Conservation (phyloP, 192 early-diverging fungal genomes). For the Allomyces javanicus region DNA sequence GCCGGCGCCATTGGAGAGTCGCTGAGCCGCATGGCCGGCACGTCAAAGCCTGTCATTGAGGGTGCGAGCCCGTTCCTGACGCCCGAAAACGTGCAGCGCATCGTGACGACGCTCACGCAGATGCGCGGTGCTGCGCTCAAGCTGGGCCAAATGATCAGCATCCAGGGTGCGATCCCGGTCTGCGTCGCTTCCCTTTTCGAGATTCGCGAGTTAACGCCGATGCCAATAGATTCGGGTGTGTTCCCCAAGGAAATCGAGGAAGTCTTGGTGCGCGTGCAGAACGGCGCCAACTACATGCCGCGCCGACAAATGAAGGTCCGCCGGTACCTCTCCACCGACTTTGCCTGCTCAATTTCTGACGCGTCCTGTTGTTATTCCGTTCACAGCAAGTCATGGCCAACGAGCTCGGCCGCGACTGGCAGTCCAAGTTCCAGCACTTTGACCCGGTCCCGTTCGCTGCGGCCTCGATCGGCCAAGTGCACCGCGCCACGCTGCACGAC, state of each 20-base stretch:
- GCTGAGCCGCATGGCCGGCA: conserved; percentile 32
- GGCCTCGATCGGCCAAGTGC: conserved; percentile 72
- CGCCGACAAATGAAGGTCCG: conserved; percentile 47
- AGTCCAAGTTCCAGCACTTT: conserved; percentile 42
- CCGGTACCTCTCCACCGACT: not conserved
- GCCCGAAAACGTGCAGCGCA: conserved; percentile 59
- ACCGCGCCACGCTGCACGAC: conserved; percentile 30
- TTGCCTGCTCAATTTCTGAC: not conserved
- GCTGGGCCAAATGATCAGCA: conserved; percentile 91
- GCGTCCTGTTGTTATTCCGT: not conserved
- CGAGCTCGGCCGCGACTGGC: conserved; percentile 58
- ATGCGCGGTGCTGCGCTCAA: conserved; percentile 97
- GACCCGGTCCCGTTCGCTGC: conserved; percentile 75
- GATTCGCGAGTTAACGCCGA: no score
- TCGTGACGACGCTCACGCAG: conserved; percentile 62
- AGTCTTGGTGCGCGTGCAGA: conserved; percentile 73
- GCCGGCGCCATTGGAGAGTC: conserved; percentile 49
- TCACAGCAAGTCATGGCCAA: conserved; percentile 34
- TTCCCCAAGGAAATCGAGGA: conserved; percentile 40
- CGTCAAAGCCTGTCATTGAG: conserved; percentile 11
- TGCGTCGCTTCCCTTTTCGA: no score
- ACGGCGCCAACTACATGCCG: conserved; percentile 91
- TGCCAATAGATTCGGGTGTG: not conserved
- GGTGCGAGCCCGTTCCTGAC: conserved; percentile 41
- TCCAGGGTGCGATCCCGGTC: conserved; percentile 45